Conservation (phyloP, 371 early-diverging fungal species). For the Paramicrosporidium saccamoebae region DNA sequence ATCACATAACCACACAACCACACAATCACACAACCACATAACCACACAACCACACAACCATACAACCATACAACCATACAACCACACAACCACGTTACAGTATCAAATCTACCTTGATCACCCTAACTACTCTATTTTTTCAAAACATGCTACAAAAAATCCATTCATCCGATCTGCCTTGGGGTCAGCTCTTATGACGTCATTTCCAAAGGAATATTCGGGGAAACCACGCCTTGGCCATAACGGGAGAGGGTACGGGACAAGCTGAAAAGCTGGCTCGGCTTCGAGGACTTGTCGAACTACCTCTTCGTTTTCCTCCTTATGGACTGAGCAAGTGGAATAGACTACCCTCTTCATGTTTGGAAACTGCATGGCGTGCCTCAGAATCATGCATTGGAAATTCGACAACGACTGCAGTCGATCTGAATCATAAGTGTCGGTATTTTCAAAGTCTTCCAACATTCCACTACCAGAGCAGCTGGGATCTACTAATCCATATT, state of each 20-base stretch:
- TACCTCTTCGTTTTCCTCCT: conserved; percentile 85
- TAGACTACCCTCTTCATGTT: conserved; percentile 39
- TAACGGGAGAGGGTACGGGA: conserved; percentile 19
- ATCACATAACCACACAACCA: too few relatives aligned
- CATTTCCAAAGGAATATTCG: conserved; percentile 8
- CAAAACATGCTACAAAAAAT: conserved; percentile 51
- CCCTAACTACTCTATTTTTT: too few relatives aligned
- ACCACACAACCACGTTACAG: too few relatives aligned
- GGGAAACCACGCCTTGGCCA: conserved; percentile 33
- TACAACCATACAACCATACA: too few relatives aligned
- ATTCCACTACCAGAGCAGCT: conserved; percentile 95
- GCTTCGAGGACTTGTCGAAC: conserved; percentile 19
- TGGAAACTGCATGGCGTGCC: conserved; percentile 14
- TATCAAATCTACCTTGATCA: too few relatives aligned
- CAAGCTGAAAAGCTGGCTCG: conserved; percentile 16
- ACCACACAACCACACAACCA: too few relatives aligned
- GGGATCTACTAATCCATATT: conserved; percentile 84
- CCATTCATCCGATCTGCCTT: conserved; percentile 34
- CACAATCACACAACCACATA: too few relatives aligned
- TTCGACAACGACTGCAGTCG: conserved; percentile 29
- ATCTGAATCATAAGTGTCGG: conserved; percentile 12
- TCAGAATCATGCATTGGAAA: conserved; percentile 18
- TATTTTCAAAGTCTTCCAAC: conserved; percentile 18
- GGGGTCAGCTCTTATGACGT: conserved; percentile 7
- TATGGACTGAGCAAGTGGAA: conserved; percentile 78